Conservation (phyloP, 1,284 basidiomycete genomes). For the Mycosarcoma mackinlayi region DNA sequence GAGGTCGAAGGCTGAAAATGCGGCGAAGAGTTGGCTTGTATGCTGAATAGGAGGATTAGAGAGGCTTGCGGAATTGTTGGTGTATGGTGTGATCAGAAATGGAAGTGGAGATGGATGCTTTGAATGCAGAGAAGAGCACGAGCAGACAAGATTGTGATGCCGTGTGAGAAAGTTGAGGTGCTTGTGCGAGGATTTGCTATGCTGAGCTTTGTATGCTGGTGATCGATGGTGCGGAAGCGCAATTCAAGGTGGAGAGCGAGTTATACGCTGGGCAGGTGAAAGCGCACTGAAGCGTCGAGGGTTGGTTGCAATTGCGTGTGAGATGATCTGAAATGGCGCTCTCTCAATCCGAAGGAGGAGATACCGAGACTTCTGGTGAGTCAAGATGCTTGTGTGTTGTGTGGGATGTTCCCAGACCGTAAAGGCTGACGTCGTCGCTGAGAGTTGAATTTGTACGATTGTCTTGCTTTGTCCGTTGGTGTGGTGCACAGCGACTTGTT, state of each 20-base stretch:
- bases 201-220: neutral
- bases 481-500: neutral
- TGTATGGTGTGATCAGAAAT: neutral
- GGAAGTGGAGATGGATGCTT: neutral
- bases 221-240: neutral
- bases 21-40: neutral
- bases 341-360: too few species aligned
- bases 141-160: too few species aligned
- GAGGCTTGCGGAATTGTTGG: neutral
- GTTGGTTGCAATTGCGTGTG: too few species aligned
- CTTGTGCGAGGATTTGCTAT: neutral
- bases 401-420: too few species aligned
- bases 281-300: too few species aligned
- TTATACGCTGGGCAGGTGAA: neutral
- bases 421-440: too few species aligned
- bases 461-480: too few species aligned
- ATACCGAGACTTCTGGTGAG: too few species aligned
- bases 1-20: conserved; percentile 5
- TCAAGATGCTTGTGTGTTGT: too few species aligned
- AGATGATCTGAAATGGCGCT: too few species aligned
- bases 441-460: too few species aligned
- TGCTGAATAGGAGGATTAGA: neutral
- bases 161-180: neutral
- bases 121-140: neutral
- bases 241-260: neutral